Base-by-base conservation (phyloP, 345 rosid species). In the Lepidium aucheri region DNA sequence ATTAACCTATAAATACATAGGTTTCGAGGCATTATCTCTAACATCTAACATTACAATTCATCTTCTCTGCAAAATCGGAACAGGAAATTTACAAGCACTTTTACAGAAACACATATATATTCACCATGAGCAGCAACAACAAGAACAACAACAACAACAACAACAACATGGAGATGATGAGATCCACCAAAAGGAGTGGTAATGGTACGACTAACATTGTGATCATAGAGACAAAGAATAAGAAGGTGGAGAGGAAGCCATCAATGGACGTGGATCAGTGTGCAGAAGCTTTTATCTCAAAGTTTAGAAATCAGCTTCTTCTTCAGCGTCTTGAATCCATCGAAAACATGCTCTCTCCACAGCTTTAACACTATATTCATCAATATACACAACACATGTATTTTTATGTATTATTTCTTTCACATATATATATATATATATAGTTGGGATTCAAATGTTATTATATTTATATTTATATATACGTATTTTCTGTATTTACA, bases 241-340 rank as follows among this genome's bases (percentile, higher is more conserved):
- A 53, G 40, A 77, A 67, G 64, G 76, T 81, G 1, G 88, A 80
- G 77, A 85, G 82, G 49, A 69, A 73, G 74, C 79, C 82, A 42
- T 82, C 90, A 7, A 69, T 77, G 70, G 95, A 87, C 76, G 78
- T 90, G 28, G 79, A 90, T 22, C 72, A 83, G 55, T 84, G 90
- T 16, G 97, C 95, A 0, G 97, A 90, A 40, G 85, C 85, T n/a
- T 87, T 90, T 80, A 90, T 87, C 74, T 45, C 76, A 67, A 85
- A 87, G 24, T 86, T 90, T 78, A 80, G 82, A 78, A 71, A 77
- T 5, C 87, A 84, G 68, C 85, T 90, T 52, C 44, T 79, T 76
- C 75, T 90, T 24, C 92, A 90, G 54, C 82, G 90, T 77, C 91
- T 87, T 1, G 86, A 90, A 53, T 87, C 97, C 61, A 83, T 87